phyloP scores from a whole-genome alignment of 2,329 filamentous ascomycete species.

The Proliferodiscus dingleyae region DNA sequence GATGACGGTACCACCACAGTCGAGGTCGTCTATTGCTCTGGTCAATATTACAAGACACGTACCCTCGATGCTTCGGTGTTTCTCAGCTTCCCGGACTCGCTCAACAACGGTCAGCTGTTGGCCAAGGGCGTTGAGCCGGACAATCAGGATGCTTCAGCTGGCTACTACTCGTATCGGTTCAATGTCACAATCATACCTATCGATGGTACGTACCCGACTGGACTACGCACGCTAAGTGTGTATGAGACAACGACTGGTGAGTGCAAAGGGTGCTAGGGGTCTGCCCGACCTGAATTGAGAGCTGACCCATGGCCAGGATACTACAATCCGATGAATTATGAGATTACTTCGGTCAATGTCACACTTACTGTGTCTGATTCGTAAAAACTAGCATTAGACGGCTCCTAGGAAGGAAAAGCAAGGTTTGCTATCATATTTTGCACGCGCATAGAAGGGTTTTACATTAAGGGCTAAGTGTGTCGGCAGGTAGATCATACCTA shows the following conservation, averaged over 20 bases:
- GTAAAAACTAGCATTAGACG: no score
- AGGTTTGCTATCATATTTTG: no score
- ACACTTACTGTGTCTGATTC: background rate
- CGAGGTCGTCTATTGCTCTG: background rate
- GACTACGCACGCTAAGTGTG: background rate
- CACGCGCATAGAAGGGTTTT: no score
- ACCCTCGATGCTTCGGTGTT: background rate
- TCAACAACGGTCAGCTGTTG: background rate
- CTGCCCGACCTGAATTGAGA: background rate
- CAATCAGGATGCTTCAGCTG: background rate
- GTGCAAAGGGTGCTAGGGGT: background rate
- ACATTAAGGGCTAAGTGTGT: no score
- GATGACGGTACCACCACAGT: background rate
- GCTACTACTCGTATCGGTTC: background rate
- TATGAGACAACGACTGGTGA: background rate
- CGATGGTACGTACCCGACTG: background rate
- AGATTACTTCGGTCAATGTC: background rate
- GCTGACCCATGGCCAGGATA: background rate
- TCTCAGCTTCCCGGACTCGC: background rate
- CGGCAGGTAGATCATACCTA: no score
- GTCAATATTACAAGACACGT: background rate
- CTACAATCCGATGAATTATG: background rate
- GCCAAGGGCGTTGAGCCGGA: background rate
- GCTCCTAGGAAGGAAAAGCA: no score
- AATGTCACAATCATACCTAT: background rate